Evolutionary conservation across 495 filamentous ascomycete genomes (phyloP), one percentile per base, ranked within the genome.

Genomic region (Trichocladium antarcticum): DNA sequence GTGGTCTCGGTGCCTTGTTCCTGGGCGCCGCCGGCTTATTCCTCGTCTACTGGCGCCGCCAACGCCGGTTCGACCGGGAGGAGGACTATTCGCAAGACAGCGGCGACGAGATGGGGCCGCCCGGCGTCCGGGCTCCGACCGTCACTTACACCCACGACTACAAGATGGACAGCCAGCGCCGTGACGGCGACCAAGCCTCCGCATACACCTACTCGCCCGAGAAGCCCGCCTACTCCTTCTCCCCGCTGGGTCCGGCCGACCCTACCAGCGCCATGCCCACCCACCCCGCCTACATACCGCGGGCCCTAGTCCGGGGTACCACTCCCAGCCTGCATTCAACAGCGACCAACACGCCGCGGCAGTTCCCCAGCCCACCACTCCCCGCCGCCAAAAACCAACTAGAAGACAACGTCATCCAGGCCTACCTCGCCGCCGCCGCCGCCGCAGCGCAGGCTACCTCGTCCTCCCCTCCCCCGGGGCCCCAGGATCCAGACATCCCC

Each of bases 221-320:
- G 36, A 60, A 45, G 42, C 36, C 51, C 14, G 29, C 44, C 17
- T 48, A 53, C 43, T 14, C 47, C 36, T 55, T 55, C 27, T 51
- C 54, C 11, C 54, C 56, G 14, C n/a, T 53, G 27, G 46, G 37
- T 49, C 47, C 49, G 37, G 51, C 43, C 11, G 57, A 49, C 22
- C 3, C 24, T 15, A 53, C 51, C 31, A 58, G 45, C 52, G 61
- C 61, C 17, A 63, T 73, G 53, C 71, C 70, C n/a, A 63, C 68
- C 5, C 71, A 73, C 42, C 69, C 69, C 12, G 71, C 71, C n/a
- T 74, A 74, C 48, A 59, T 73, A 16, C 68, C 71, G 1, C 54
- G 53, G 9, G 55, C 62, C 3, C 39, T 65, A 14, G 66, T 69
- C 32, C 59, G 70, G 1, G 61, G 55, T 17, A 41, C 42, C 3